These are phyloP conservation scores for Hymenoscyphus scutula DNA, from an alignment of 2,329 filamentous ascomycete species.

Conservation along the genomic window DNA sequence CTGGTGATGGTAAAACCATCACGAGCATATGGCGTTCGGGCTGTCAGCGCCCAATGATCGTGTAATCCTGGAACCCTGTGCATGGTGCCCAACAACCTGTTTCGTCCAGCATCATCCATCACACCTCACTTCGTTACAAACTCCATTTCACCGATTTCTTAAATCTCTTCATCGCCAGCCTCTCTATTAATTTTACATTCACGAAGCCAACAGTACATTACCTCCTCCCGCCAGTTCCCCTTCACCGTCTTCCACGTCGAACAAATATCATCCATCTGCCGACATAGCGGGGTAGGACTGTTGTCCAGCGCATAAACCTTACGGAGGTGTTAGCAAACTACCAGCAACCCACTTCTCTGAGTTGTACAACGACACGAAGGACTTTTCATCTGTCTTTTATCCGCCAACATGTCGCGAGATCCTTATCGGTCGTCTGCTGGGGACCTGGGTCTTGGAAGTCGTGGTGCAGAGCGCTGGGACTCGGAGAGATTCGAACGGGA, in stretches of 20 bases:
- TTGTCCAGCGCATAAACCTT: neutral
- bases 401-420: slow-evolving; percentile 32
- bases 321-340: neutral
- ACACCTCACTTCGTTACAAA: slow-evolving; percentile 16
- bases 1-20: slow-evolving; percentile 1
- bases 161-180: slow-evolving; percentile 27
- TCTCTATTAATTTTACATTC: slow-evolving; percentile 16
- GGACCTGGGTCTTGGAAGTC: slow-evolving; percentile 37
- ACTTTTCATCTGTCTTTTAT: slow-evolving; percentile 1
- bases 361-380: neutral
- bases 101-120: slow-evolving; percentile 17
- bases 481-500: slow-evolving; percentile 50
- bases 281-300: slow-evolving; percentile 13
- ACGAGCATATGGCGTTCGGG: slow-evolving; percentile 10
- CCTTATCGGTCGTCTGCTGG: slow-evolving; percentile 37
- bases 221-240: neutral
- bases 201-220: slow-evolving; percentile 6
- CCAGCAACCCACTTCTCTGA: neutral
- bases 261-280: neutral
- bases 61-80: neutral
- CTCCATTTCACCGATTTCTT: slow-evolving; percentile 8
- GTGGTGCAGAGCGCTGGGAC: slow-evolving; percentile 48
- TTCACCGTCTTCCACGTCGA: neutral
- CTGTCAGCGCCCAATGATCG: slow-evolving; percentile 18
- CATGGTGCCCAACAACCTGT: slow-evolving; percentile 16